Evolutionary conservation across 2,329 filamentous ascomycete genomes (phyloP).

Genomic region (Alternaria gansuensis): DNA sequence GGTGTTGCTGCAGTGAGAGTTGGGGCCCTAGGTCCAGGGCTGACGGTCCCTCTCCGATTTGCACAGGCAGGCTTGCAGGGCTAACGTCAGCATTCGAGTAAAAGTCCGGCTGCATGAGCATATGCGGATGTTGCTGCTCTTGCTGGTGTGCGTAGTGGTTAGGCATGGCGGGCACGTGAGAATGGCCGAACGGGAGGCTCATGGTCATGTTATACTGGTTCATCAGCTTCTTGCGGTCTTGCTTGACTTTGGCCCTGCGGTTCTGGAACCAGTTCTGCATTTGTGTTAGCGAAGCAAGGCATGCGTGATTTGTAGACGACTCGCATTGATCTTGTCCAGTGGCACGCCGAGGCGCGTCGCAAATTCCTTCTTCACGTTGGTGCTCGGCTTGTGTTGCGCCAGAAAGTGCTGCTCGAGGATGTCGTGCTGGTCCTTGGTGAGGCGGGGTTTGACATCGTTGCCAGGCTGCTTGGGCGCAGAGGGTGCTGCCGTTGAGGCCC

Average conservation of each 20-base stretch:
- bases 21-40: constrained; percentile 45
- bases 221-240: constrained; percentile 60
- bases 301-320: constrained; percentile 32
- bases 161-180: constrained; percentile 37
- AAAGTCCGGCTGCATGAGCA: constrained; percentile 41
- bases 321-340: constrained; percentile 63
- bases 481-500: constrained; percentile 30
- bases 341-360: constrained; percentile 59
- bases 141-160: constrained; percentile 29
- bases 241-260: constrained; percentile 62
- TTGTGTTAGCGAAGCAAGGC: constrained; percentile 41
- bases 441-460: constrained; percentile 60
- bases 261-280: constrained; percentile 64
- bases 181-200: constrained; percentile 39
- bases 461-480: constrained; percentile 38
- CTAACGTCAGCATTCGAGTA: constrained; percentile 49
- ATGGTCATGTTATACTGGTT: constrained; percentile 52
- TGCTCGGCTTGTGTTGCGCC: constrained; percentile 60
- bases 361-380: constrained; percentile 61
- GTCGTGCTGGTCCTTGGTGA: constrained; percentile 64
- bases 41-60: constrained; percentile 44
- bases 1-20: constrained; percentile 44
- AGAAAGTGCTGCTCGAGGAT: constrained; percentile 61
- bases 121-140: constrained; percentile 40
- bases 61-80: constrained; percentile 46